A percentile compares a stretch with the other conserved stretches of the same genome.
phyloP scores from a whole-genome alignment of 208 protist genomes.

The Crithidia bombi region DNA sequence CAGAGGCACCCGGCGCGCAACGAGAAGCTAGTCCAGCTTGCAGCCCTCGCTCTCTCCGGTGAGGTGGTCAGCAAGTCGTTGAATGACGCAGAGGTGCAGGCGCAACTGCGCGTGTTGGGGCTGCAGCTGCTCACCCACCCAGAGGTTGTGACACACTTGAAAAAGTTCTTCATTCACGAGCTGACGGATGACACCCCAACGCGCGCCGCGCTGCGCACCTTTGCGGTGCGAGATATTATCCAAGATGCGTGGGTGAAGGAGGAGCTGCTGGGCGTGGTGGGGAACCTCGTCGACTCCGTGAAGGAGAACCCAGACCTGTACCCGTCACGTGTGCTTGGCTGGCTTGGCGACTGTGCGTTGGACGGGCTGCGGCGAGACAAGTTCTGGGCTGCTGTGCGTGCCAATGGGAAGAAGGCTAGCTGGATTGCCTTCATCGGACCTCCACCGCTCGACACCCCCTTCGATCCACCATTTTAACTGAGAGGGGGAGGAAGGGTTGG shows the following conservation, averaged over 20 bases:
- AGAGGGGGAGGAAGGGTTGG: background rate
- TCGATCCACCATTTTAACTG: constrained; percentile 34
- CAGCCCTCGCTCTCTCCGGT: constrained; percentile 76
- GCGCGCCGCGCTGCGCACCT: constrained; percentile 54
- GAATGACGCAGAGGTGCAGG: constrained; percentile 59
- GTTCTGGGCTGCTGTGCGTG: constrained; percentile 49
- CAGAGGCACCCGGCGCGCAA: constrained; percentile 35
- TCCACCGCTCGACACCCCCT: constrained; percentile 31
- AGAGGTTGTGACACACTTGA: constrained; percentile 47
- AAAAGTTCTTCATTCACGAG: constrained; percentile 59
- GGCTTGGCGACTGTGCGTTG: constrained; percentile 49
- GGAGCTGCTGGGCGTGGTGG: constrained; percentile 72
- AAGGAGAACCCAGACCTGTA: constrained; percentile 61
- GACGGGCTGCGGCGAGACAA: constrained; percentile 39
- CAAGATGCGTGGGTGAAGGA: constrained; percentile 83
- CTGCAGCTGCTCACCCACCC: constrained; percentile 64
- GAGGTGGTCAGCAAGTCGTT: constrained; percentile 64
- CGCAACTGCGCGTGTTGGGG: constrained; percentile 54
- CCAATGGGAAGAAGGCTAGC: constrained; percentile 24
- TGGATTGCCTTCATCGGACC: constrained; percentile 70
- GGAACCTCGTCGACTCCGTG: constrained; percentile 51
- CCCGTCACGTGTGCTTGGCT: constrained; percentile 51
- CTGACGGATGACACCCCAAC: constrained; percentile 62
- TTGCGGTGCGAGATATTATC: constrained; percentile 77
- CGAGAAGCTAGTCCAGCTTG: constrained; percentile 67